These are phyloP conservation scores for Phlegmacium glaucopus DNA, from an alignment of 768 basidiomycete species.

Conservation along the genomic window DNA sequence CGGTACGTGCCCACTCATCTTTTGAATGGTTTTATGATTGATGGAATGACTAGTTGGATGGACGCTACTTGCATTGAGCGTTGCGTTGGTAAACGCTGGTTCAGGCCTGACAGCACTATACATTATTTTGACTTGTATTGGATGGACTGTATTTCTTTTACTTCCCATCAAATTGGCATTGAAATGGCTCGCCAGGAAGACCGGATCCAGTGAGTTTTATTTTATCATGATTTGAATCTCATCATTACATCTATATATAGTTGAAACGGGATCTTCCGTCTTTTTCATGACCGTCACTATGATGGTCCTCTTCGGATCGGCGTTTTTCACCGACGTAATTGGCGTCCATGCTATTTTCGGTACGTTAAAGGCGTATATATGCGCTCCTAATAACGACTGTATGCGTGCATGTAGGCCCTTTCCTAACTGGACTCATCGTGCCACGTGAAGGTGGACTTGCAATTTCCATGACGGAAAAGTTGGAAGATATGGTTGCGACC, in stretches of 20 bases:
- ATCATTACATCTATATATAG: conserved; percentile 18
- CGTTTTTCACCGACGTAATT: conserved; percentile 92
- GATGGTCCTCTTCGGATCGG: conserved; percentile 76
- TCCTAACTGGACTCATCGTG: conserved; percentile 76
- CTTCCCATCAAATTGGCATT: conserved; percentile 62
- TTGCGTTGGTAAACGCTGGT: conserved; percentile 91
- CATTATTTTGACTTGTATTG: conserved; percentile 77
- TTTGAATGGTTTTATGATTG: neutral
- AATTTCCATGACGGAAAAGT: conserved; percentile 85
- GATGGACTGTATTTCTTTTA: conserved; percentile 75
- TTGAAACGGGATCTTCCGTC: conserved; percentile 79
- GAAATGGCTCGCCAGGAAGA: conserved; percentile 68
- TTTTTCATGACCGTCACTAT: conserved; percentile 88
- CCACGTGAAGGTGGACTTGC: conserved; percentile 87
- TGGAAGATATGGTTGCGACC: conserved; percentile 94
- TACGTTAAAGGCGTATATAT: conserved; percentile 17
- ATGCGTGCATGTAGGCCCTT: conserved; percentile 57
- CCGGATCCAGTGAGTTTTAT: conserved; percentile 62
- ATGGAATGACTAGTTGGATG: conserved; percentile 54
- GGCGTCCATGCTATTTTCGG: conserved; percentile 93
- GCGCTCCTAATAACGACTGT: neutral
- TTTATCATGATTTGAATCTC: neutral
- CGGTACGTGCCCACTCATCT: conserved; percentile 27
- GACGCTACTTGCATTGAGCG: conserved; percentile 84
- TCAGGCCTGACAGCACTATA: conserved; percentile 82